Base-by-base conservation (phyloP, 768 basidiomycete genomes). In the Tulasnella sp. region DNA sequence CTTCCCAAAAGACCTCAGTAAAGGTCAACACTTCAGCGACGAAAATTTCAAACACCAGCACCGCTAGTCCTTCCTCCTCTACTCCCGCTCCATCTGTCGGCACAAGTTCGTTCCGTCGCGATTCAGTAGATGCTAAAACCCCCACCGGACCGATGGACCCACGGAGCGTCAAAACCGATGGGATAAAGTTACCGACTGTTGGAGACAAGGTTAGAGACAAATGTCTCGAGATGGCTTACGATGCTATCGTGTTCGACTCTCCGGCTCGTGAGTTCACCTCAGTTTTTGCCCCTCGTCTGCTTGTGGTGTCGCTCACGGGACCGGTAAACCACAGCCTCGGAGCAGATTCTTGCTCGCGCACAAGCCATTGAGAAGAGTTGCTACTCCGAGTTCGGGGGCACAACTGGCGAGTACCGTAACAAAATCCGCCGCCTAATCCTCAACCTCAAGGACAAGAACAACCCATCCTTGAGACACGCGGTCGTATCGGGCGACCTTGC, bases 401-500 rank as follows among this genome's bases (percentile, higher is more conserved):
- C 85, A 0, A 85, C 85, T 0, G 83, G 87, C 18, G 84, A 83
- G 3, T 96, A 96, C 85, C 92, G 91, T 82, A 85, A 87, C 82
- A 98, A 94, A 85, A 94, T 99, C 81, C 92, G 98, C 39, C 92
- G 92, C 38, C 85, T 98, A 71, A 97, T 90, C 84, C 92, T 97
- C 82, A 99, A 99, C 85, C 88, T 99, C 82, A 98, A 98, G 85
- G 97, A 97, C 85, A 96, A 95, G 86, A 91, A 92, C 82, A 99
- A 99, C 85, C 96, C 96, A 21, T 88, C 89, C 39, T 84, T 99
- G 78, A 89, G 97, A 68, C 94, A 93, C 84, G 92, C 90, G 82
- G 90, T 99, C 80, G 93, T 97, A 44, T 90, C 92, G 56, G 97
- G 97, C 1, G 92, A 93, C 27, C 85, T 98, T 1, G 82, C 90